Conservation (phyloP, 345 rosid genomes). For the Camelina sativa region DNA sequence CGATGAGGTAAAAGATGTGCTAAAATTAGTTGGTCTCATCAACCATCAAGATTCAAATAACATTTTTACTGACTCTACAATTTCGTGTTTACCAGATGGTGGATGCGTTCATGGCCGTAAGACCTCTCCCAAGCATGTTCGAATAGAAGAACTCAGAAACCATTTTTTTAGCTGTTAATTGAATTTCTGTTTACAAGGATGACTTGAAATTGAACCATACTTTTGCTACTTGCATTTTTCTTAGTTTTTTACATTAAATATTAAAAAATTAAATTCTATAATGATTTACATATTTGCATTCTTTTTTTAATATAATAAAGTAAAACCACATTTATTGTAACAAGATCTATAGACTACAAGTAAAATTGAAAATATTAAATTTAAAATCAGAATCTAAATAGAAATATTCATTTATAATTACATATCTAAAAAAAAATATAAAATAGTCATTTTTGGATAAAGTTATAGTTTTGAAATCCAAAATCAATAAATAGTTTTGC, state of each 20-base stretch:
- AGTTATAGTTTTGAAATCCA: no score
- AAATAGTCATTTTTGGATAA: no score
- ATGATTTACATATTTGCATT: not conserved
- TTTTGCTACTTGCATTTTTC: not conserved
- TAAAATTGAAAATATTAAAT: no score
- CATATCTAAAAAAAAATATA: no score
- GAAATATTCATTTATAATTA: not conserved
- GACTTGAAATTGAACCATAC: not conserved
- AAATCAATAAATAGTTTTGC: no score
- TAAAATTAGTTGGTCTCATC: not conserved
- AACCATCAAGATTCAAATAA: not conserved
- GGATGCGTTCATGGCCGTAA: conserved; percentile 87
- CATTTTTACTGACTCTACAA: not conserved
- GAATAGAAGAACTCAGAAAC: not conserved
- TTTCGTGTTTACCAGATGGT: conserved; percentile 61
- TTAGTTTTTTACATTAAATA: not conserved
- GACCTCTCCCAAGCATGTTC: conserved; percentile 93
- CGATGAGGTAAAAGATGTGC: conserved; percentile 60
- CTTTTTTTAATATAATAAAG: not conserved
- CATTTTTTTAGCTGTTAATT: not conserved
- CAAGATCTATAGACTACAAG: not conserved
- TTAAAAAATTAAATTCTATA: not conserved
- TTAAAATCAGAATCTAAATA: no score
- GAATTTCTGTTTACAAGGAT: not conserved
- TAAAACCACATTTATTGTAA: no score